phyloP scores from a whole-genome alignment of 2,329 filamentous ascomycete genomes.

The Anthostomella pinea region DNA sequence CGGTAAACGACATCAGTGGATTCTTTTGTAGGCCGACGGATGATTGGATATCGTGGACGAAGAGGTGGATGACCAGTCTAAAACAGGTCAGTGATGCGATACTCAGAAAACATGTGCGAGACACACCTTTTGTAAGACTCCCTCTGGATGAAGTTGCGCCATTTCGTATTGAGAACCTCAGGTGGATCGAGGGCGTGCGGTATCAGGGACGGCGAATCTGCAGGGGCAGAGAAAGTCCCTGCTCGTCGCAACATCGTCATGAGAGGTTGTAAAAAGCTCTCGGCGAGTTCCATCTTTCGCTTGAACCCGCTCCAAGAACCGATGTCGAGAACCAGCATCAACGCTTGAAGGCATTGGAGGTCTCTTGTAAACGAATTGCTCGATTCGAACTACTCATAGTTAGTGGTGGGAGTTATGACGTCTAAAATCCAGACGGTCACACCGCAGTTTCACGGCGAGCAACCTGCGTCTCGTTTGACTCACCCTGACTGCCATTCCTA shows the following conservation, averaged over 20 bases:
- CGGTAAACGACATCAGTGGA: slow-evolving; percentile 24
- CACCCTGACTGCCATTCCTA: slow-evolving; percentile 28
- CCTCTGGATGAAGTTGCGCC: slow-evolving; percentile 24
- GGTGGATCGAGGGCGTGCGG: slow-evolving; percentile 20
- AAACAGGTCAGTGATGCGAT: not conserved
- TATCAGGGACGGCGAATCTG: slow-evolving; percentile 17
- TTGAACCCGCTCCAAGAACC: slow-evolving; percentile 59
- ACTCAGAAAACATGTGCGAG: not conserved
- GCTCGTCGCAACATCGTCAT: slow-evolving; percentile 55
- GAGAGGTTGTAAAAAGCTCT: slow-evolving; percentile 53
- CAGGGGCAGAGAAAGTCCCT: slow-evolving; percentile 24
- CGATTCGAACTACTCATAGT: slow-evolving; percentile 39
- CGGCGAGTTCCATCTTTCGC: slow-evolving; percentile 57
- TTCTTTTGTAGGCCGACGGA: slow-evolving; percentile 24
- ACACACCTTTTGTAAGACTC: slow-evolving; percentile 28
- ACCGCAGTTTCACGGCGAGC: not conserved
- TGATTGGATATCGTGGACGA: slow-evolving; percentile 24
- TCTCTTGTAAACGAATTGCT: slow-evolving; percentile 50
- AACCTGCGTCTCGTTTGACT: slow-evolving; percentile 8
- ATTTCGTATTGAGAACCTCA: slow-evolving; percentile 24
- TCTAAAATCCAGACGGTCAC: too few species aligned
- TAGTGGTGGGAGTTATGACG: too few species aligned
- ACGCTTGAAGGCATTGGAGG: slow-evolving; percentile 49
- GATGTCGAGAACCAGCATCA: slow-evolving; percentile 47
- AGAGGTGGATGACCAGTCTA: slow-evolving; percentile 27